Conservation (phyloP, 208 protist genomes). For the Wallacemonas sp. region DNA sequence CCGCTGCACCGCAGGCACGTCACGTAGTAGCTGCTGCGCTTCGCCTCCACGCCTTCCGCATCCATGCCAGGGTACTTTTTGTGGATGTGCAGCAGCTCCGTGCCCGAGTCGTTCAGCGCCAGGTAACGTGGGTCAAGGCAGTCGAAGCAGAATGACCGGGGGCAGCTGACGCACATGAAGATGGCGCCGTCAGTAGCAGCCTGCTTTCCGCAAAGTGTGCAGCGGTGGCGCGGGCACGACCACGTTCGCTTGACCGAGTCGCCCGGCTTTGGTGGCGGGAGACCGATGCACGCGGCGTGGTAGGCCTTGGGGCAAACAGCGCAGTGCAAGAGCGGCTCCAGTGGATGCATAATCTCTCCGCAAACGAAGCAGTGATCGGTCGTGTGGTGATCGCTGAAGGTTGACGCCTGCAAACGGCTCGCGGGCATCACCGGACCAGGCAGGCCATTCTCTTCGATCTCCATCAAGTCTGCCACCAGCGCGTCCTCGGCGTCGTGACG, state of each 20-base stretch:
- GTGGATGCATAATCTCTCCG: slow-evolving; percentile 66
- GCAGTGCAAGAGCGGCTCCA: slow-evolving; percentile 85
- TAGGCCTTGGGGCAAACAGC: slow-evolving; percentile 79
- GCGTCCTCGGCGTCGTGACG: slow-evolving; percentile 25
- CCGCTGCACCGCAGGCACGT: slow-evolving; percentile 76
- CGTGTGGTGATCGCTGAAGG: slow-evolving; percentile 14
- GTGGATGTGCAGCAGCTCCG: slow-evolving; percentile 58
- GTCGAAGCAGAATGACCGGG: slow-evolving; percentile 83
- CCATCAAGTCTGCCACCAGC: slow-evolving; percentile 52
- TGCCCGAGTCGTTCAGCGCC: slow-evolving; percentile 54
- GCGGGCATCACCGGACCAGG: background rate
- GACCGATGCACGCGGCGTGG: slow-evolving; percentile 72
- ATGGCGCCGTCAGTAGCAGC: slow-evolving; percentile 65
- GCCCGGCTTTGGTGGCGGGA: slow-evolving; percentile 28
- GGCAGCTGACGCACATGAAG: slow-evolving; percentile 83
- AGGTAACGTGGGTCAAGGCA: slow-evolving; percentile 81
- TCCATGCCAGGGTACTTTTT: slow-evolving; percentile 74
- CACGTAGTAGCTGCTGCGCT: slow-evolving; percentile 80
- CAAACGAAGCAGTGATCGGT: slow-evolving; percentile 76
- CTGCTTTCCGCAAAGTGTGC: slow-evolving; percentile 56
- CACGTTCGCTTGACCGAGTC: slow-evolving; percentile 39
- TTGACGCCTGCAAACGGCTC: background rate
- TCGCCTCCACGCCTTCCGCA: slow-evolving; percentile 47
- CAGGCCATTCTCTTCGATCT: slow-evolving; percentile 41
- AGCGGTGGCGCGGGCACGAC: slow-evolving; percentile 76